A percentile compares a stretch with the other conserved stretches of the same genome.
These are phyloP conservation scores for Suhomyces sp. DNA, from an alignment of 805 yeast genomes.

Conservation along the genomic window DNA sequence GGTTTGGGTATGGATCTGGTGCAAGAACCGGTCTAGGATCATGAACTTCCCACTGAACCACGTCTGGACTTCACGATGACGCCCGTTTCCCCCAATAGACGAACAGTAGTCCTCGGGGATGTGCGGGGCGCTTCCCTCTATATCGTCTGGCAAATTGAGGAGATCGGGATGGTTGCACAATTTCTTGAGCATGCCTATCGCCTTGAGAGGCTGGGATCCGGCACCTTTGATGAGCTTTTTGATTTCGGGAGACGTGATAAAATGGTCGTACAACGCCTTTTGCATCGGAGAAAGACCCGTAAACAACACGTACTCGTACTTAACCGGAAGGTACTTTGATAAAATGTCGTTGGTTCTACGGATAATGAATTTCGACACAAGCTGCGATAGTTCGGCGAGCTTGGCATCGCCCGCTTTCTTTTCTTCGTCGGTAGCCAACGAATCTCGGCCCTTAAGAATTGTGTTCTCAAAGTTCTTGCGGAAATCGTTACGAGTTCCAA, in stretches of 20 bases:
- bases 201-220: conserved; percentile 82
- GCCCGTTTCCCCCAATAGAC: conserved; percentile 26
- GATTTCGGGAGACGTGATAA: conserved; percentile 76
- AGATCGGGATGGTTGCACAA: conserved; percentile 93
- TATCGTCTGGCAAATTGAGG: conserved; percentile 68
- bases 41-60: conserved; percentile 84
- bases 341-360: conserved; percentile 93
- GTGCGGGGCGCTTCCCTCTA: conserved; percentile 62
- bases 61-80: conserved; percentile 65
- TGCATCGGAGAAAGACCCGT: conserved; percentile 82
- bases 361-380: conserved; percentile 88
- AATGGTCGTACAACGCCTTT: conserved; percentile 62
- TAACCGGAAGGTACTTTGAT: conserved; percentile 90
- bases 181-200: conserved; percentile 85
- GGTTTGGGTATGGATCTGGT: conserved; percentile 72
- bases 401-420: conserved; percentile 64
- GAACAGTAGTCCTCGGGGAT: conserved; percentile 73
- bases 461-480: conserved; percentile 78
- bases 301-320: conserved; percentile 95
- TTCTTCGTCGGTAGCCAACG: conserved; percentile 81
- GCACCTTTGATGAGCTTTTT: conserved; percentile 60
- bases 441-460: conserved; percentile 84
- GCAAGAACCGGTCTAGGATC: conserved; percentile 80
- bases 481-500: conserved; percentile 83
- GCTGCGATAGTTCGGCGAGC: conserved; percentile 61